Evolutionary conservation across 306 rosid species (phyloP).

Genomic region (Comarum palustre): DNA sequence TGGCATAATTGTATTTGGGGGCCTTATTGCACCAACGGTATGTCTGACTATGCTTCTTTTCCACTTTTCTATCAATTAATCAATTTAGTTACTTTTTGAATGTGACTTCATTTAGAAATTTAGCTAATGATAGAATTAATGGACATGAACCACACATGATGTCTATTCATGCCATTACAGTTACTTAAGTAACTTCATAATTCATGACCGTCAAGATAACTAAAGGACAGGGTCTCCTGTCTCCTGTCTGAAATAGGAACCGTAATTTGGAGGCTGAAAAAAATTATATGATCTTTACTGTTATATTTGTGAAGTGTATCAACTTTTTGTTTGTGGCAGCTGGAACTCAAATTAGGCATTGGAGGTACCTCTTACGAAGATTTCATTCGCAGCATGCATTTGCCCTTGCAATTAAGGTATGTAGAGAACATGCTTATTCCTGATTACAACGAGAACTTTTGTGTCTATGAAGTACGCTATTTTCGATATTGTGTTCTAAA

Average conservation of each 20-base stretch:
- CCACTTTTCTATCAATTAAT: constrained; percentile 5
- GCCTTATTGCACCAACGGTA: constrained; percentile 89
- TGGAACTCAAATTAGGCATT: constrained; percentile 88
- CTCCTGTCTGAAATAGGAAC: background rate
- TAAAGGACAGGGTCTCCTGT: background rate
- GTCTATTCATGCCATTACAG: background rate
- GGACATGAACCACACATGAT: background rate
- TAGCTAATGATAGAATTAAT: background rate
- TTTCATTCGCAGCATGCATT: constrained; percentile 84
- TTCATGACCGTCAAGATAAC: background rate
- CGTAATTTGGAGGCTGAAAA: background rate
- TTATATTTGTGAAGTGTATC: constrained; percentile 18
- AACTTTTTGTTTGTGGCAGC: constrained; percentile 42
- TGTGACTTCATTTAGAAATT: background rate
- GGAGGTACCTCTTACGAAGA: constrained; percentile 93
- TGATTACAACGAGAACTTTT: background rate
- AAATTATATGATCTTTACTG: background rate
- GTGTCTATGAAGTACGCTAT: constrained; percentile 7
- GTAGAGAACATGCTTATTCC: background rate
- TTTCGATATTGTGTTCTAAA: constrained; percentile 23
- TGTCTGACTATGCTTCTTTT: constrained; percentile 22
- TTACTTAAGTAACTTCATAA: background rate
- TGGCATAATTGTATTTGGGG: constrained; percentile 79
- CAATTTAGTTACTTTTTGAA: background rate
- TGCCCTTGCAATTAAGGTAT: constrained; percentile 89